phyloP scores from a whole-genome alignment of 2,329 filamentous ascomycete species.

The Cladosporium sp. region DNA sequence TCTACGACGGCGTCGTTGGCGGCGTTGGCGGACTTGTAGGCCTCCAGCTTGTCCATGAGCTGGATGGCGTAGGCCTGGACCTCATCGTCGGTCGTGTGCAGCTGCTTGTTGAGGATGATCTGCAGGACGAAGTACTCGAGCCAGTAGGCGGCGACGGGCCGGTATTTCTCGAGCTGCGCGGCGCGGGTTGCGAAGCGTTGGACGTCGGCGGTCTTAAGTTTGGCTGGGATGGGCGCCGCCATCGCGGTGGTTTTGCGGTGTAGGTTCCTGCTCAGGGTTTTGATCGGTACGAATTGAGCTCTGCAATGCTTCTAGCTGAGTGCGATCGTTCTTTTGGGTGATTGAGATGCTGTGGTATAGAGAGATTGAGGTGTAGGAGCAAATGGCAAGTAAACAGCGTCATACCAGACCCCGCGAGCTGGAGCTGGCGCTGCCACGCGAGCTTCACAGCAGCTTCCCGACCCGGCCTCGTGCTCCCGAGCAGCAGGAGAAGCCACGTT shows the following conservation, averaged over 20 bases:
- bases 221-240: conserved; percentile 64
- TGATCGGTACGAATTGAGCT: not conserved
- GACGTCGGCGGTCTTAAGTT: conserved; percentile 74
- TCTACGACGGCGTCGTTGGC: conserved; percentile 79
- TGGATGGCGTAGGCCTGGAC: conserved; percentile 72
- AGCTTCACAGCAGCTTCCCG: not conserved
- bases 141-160: conserved; percentile 91
- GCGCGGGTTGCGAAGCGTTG: conserved; percentile 78
- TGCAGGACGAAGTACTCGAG: conserved; percentile 88
- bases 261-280: not conserved
- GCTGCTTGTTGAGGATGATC: conserved; percentile 72
- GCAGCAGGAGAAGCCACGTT: conserved; percentile 4
- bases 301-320: not conserved
- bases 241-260: conserved; percentile 42
- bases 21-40: conserved; percentile 66
- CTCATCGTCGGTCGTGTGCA: conserved; percentile 74
- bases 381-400: not conserved
- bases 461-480: not conserved
- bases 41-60: conserved; percentile 87
- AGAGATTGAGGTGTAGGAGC: too few relatives aligned
- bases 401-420: not conserved
- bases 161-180: conserved; percentile 73
- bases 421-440: not conserved
- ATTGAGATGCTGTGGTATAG: too few relatives aligned
- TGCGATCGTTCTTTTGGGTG: not conserved